Evolutionary conservation across 1,139 yeast species (phyloP).

Genomic region (Yamadazyma songkhlaensis): DNA sequence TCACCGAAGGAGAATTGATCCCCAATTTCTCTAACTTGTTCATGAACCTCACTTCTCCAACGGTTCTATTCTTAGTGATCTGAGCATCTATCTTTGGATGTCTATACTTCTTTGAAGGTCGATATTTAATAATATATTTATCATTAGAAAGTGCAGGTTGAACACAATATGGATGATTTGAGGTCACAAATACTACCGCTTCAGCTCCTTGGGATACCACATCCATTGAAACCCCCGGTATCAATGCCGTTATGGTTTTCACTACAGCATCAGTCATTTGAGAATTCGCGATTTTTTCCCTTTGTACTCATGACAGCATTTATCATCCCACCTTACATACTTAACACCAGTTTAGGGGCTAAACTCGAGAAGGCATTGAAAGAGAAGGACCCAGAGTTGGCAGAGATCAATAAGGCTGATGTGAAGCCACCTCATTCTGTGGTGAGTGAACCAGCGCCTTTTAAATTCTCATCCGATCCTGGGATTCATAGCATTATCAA

Average conservation of each 20-base stretch:
- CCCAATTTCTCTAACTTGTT: constrained; percentile 55
- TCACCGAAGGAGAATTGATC: constrained; percentile 64
- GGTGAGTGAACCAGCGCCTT: constrained; percentile 4
- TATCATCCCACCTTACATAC: constrained; percentile 44
- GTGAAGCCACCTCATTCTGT: too few relatives aligned
- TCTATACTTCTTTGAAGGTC: constrained; percentile 88
- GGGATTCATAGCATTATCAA: constrained; percentile 31
- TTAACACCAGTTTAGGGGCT: constrained; percentile 37
- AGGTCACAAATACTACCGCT: constrained; percentile 71
- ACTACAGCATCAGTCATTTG: constrained; percentile 12
- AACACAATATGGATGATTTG: constrained; percentile 59
- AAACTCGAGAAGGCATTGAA: constrained; percentile 26
- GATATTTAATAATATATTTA: constrained; percentile 66
- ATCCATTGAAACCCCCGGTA: constrained; percentile 48
- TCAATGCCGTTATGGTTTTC: constrained; percentile 35
- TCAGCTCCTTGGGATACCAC: constrained; percentile 94
- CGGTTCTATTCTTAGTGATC: constrained; percentile 76
- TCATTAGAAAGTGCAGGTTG: constrained; percentile 14
- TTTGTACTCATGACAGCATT: constrained; percentile 19
- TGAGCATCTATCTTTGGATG: constrained; percentile 78
- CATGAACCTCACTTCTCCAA: constrained; percentile 80
- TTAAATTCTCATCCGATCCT: constrained; percentile 30
- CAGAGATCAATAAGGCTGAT: constrained; percentile 20
- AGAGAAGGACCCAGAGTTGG: constrained; percentile 24
- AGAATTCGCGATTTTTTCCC: neutral